Percentiles rank a stretch among this genome's conserved stretches.
phyloP scores from a whole-genome alignment of 2,329 filamentous ascomycete genomes.

The Xylariales sp. region DNA sequence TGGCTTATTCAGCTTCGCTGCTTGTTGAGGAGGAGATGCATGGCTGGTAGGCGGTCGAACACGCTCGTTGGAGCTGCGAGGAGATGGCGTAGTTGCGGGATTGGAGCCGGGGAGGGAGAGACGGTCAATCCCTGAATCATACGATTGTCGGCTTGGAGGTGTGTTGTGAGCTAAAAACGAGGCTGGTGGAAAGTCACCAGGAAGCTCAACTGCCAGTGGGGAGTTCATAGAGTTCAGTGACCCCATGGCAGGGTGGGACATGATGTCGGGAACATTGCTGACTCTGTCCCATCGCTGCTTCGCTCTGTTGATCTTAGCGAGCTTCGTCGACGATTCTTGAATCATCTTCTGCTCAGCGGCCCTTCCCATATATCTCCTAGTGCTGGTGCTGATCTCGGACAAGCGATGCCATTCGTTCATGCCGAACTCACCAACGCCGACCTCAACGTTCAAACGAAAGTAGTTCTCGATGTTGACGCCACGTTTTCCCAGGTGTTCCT shows the following conservation, averaged over 20 bases:
- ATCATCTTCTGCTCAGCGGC: constrained; percentile 73
- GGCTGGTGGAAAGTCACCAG: constrained; percentile 48
- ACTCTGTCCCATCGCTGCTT: constrained; percentile 61
- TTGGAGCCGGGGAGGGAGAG: constrained; percentile 34
- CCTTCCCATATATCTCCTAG: constrained; percentile 73
- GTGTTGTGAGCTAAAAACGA: constrained; percentile 30
- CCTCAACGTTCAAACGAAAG: constrained; percentile 92
- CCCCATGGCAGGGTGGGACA: constrained; percentile 23
- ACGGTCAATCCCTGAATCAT: constrained; percentile 51
- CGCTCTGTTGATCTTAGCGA: constrained; percentile 77
- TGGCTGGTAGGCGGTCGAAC: constrained; percentile 30
- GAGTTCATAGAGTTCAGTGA: constrained; percentile 35
- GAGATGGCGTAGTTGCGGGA: constrained; percentile 35
- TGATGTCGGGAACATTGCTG: constrained; percentile 37
- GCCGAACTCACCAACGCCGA: constrained; percentile 92
- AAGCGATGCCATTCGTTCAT: constrained; percentile 98
- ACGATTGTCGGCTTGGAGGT: constrained; percentile 46
- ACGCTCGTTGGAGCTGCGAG: constrained; percentile 47
- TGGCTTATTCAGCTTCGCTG: constrained; percentile 22
- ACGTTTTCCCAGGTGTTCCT: constrained; percentile 70
- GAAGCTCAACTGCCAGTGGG: constrained; percentile 54
- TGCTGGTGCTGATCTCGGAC: constrained; percentile 92
- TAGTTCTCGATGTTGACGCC: constrained; percentile 86
- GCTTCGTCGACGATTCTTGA: constrained; percentile 68
- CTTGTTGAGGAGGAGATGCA: constrained; percentile 25